Evolutionary conservation across 805 yeast species (phyloP), one percentile per base, ranked within the genome.

Genomic region (Spathaspora passalidarum): DNA sequence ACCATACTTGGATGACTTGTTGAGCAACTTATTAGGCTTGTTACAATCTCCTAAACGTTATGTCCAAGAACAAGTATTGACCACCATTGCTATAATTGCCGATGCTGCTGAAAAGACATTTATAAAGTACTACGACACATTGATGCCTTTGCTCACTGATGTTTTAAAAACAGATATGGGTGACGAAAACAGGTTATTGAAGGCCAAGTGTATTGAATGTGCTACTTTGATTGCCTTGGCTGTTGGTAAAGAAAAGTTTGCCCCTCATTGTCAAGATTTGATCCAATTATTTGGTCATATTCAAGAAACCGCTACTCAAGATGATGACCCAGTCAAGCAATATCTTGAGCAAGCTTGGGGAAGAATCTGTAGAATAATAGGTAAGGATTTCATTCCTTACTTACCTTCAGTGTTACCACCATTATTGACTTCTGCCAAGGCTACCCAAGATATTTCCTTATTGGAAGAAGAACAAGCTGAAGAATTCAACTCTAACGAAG

Each of bases 281-380:
- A 83, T 90, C 43, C 80, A 80, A 53, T 68, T 87, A 20, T 83
- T 89, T 55, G 86, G 83, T 13, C 68, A 74, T 20, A 82, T 91
- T 50, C 98, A 94, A 68, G 73, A 75, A 45, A 65, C 74, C 21
- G 68, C 73, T 3, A 60, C 71, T 23, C 80, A 76, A 46, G 75
- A 78, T n/a, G 97, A 91, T 60, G 97, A 91, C 60, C 96, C 96
- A 13, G 85, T 94, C 14, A 86, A 80, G 55, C 78, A 88, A 40
- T 91, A 88, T 56, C 74, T 94, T 52, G 96, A 89, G 55, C 96
- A 88, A 62, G 97, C 96, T 38, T 94, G 99, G 99, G 89, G 94
- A 45, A 81, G 98, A 58, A 78, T 94, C 38, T 94, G 99, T 62
- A 79, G 86, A 54, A 80, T 92, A 43, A 73, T 92, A 34, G 96